Evolutionary conservation across 345 rosid genomes (phyloP).

Genomic region (Brassica cretica): DNA sequence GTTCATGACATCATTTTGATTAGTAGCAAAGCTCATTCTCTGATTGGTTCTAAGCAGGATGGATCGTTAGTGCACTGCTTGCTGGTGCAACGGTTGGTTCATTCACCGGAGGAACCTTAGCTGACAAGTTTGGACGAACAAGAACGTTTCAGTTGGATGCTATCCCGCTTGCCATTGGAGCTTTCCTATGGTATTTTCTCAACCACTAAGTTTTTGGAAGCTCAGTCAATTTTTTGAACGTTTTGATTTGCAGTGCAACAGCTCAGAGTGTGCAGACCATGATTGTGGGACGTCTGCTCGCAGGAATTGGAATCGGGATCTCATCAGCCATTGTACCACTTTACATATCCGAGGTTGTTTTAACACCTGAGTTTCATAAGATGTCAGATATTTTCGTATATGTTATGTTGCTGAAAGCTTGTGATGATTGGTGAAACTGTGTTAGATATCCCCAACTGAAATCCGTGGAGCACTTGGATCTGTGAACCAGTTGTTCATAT

Average conservation of each 20-base stretch:
- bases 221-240: background rate
- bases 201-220: background rate
- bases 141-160: background rate
- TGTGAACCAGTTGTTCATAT: background rate
- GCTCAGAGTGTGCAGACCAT: background rate
- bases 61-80: background rate
- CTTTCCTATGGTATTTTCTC: background rate
- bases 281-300: background rate
- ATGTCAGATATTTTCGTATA: background rate
- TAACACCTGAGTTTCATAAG: background rate
- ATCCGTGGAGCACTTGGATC: background rate
- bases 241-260: background rate
- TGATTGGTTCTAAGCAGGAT: background rate
- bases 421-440: background rate
- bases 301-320: background rate
- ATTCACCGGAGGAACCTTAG: background rate
- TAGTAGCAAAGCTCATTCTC: background rate
- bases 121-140: background rate
- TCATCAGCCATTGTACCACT: background rate
- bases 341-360: background rate
- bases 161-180: background rate
- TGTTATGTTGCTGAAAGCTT: background rate
- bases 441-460: background rate
- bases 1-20: background rate
- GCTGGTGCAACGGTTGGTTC: constrained; percentile 5